Percentiles rank a stretch among this genome's conserved stretches.
phyloP scores from a whole-genome alignment of 139 green algal genomes.

The Micractinium sp. region DNA sequence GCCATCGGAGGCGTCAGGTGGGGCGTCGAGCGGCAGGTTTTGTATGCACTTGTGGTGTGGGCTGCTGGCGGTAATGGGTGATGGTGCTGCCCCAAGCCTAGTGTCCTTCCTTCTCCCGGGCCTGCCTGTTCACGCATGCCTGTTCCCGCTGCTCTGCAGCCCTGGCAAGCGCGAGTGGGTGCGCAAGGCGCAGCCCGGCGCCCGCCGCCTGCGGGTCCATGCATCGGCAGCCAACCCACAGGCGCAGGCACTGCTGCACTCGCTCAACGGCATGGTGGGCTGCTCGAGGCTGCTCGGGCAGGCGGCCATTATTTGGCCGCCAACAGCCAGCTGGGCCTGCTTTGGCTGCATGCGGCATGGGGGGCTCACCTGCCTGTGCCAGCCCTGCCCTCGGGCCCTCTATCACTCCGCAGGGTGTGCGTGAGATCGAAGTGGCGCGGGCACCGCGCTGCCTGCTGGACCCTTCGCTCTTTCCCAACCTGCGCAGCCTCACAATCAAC shows the following conservation, averaged over 20 bases:
- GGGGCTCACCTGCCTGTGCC: too few species aligned
- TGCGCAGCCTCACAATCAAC: neutral
- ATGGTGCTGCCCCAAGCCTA: too few species aligned
- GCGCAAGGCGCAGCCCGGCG: neutral
- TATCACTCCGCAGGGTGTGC: neutral
- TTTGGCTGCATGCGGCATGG: too few species aligned
- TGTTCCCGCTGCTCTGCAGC: neutral
- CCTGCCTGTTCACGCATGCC: too few species aligned
- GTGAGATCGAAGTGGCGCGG: neutral
- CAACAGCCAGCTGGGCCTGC: too few species aligned
- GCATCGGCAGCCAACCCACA: neutral
- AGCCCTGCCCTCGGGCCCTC: neutral
- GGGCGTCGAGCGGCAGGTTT: too few species aligned
- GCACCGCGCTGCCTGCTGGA: neutral
- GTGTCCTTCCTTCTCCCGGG: too few species aligned
- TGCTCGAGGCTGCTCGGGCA: neutral
- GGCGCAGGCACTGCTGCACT: neutral
- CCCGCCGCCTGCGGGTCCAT: neutral
- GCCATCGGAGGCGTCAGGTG: neutral
- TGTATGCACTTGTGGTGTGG: too few species aligned
- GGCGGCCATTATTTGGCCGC: too few species aligned
- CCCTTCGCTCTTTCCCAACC: neutral
- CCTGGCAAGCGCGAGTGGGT: neutral
- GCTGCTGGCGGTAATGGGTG: too few species aligned
- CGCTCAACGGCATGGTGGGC: neutral